phyloP scores from a whole-genome alignment of 192 early-diverging fungal species.

The Entophlyctis luteolus region DNA sequence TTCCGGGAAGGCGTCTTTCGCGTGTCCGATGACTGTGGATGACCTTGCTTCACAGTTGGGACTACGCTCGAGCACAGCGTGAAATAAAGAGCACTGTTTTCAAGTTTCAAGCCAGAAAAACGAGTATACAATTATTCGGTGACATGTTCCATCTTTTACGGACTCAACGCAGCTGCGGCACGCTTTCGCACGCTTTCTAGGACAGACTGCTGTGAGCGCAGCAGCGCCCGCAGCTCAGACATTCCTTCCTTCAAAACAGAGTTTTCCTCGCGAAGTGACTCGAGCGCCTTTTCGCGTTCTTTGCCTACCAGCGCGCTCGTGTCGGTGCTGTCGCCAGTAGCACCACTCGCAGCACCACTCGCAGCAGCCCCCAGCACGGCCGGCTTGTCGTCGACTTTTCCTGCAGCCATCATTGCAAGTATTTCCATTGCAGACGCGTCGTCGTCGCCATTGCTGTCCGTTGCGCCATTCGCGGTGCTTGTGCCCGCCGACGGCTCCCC shows the following conservation, averaged over 20 bases:
- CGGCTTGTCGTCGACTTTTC: not conserved
- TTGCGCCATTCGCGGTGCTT: not conserved
- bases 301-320: not conserved
- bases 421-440: not conserved
- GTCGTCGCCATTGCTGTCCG: not conserved
- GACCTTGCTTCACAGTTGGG: not conserved
- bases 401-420: not conserved
- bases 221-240: not conserved
- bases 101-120: not conserved
- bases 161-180: not conserved
- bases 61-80: not conserved
- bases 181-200: not conserved
- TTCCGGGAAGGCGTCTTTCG: not conserved
- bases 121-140: too few species aligned
- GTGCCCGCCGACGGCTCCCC: not conserved
- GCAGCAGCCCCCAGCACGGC: not conserved
- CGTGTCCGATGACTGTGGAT: slow-evolving; percentile 5
- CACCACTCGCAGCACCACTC: not conserved
- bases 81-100: too few species aligned
- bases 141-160: not conserved
- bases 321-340: too few species aligned
- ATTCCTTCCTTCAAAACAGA: not conserved
- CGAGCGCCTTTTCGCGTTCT: not conserved
- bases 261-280: not conserved
- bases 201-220: not conserved